Evolutionary conservation across 495 filamentous ascomycete species (phyloP), one percentile per base, ranked within the genome.

Genomic region (Penicillium soppii): DNA sequence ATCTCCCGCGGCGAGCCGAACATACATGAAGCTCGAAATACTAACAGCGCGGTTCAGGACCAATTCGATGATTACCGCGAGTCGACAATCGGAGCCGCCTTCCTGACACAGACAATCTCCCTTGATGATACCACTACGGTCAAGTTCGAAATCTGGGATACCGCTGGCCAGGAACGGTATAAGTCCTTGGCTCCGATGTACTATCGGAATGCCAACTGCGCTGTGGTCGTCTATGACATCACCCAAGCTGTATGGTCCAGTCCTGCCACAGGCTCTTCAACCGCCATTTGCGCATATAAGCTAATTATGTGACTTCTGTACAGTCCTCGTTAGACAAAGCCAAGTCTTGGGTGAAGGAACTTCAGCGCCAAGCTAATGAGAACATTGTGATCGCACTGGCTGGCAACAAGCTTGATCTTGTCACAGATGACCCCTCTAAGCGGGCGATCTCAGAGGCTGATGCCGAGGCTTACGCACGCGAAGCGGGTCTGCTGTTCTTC

Each of bases 81-180:
- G 82, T 96, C 91, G 33, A 98, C 94, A 37, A 98, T 98, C 77
- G 94, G 94, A 73, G 94, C 94, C 53, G 94, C 94, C 56, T 98
- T 98, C 83, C 80, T 98, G 57, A 98, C 94, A 63, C 94, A 98
- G 73, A 97, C 94, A 43, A 97, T 97, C 65, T 89, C 92, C 51
- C 84, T 97, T 66, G 94, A 97, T 72, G 94, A 97, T 66, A 90
- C 82, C 67, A 97, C 94, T 53, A 98, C 94, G 35, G 92, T 98
- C 69, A 98, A 98, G 76, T 98, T 98, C 65, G 94, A 98, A 76
- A 98, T 98, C 65, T 98, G 94, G 94, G 94, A 98, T 74, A 98
- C 94, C 16, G 94, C 94, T 39, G 94, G 94, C 47, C 94, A 98
- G 76, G 94, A 98, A 66, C 82, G 94, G 59, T 98, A 97, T 77